Evolutionary conservation across 352 stramenopile genomes (phyloP), one percentile per base, ranked within the genome.

Genomic region (Pythium angustatum): DNA sequence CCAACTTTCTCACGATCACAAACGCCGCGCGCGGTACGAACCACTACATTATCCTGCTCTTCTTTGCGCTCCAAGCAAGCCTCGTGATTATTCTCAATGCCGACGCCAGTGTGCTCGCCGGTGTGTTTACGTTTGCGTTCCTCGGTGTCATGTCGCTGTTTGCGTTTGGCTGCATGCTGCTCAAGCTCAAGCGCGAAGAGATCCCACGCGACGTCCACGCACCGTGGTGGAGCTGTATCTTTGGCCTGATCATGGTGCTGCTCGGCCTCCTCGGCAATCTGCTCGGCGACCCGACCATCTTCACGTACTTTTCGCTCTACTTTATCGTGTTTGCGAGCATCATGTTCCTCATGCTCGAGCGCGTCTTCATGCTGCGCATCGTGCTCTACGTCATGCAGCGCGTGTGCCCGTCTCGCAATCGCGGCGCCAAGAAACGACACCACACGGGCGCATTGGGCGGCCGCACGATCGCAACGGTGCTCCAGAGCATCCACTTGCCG

Each of bases 81-180:
- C 72, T 89, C 49, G 77, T 87, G 40, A 62, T 90, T 40, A 49
- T 87, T 28, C 69, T 90, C 14, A 73, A 91, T 48, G 81, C 77
- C 45, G 71, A 95, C 51, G 82, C 94, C 15, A 87, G 75, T 27
- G 83, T 88, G 22, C 78, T 98, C 3, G 83, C 85, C 11, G 91
- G 91, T 10, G 93, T 98, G 27, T 98, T 97, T 66, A 97, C 87
- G 26, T 96, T 96, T 58, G 84, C 91, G 7, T 98, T 98, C 60
- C 67, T 98, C 10, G 81, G 81, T 1, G 85, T 98, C 14, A 97
- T 98, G 90, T 83, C 78, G 22, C 79, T 98, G 26, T 98, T 98
- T 52, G 89, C 88, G 6, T 83, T 93, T 58, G 91, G 91, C 8
- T 97, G 88, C 65, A 96, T 97, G 65, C 43, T 97, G 33, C 85